A percentile compares a stretch with the other conserved stretches of the same genome.
phyloP scores from a whole-genome alignment of 306 rosid species.

The Acacia melanoxylon region DNA sequence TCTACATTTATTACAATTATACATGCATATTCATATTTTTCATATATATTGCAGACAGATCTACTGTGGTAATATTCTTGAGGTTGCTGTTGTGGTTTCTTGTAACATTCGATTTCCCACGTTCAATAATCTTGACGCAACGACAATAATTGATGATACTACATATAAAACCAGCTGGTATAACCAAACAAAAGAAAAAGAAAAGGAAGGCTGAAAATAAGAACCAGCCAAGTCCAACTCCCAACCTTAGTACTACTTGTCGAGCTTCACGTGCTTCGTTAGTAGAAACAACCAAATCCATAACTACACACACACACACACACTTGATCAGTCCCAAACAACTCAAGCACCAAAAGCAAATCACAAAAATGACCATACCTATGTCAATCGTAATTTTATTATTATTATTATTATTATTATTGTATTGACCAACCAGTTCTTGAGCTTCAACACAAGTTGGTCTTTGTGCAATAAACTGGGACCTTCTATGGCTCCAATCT shows the following conservation, averaged over 20 bases:
- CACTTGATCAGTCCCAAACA: not conserved
- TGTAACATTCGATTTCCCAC: not conserved
- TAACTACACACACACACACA: not conserved
- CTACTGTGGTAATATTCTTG: not conserved
- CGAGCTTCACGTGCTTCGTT: not conserved
- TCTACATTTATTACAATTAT: too few relatives aligned
- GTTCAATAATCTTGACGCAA: not conserved
- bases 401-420: not conserved
- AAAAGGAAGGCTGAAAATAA: not conserved
- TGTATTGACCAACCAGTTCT: not conserved
- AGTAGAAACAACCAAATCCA: not conserved
- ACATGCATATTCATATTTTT: too few relatives aligned
- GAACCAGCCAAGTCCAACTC: not conserved
- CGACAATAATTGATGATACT: not conserved
- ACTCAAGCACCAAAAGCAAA: not conserved
- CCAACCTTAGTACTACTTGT: not conserved
- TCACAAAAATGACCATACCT: not conserved
- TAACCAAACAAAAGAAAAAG: not conserved
- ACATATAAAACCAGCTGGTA: not conserved
- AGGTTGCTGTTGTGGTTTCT: not conserved
- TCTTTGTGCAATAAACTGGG: not conserved
- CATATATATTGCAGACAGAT: not conserved
- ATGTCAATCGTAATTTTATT: not conserved
- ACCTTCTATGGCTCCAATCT: not conserved
- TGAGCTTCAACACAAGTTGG: not conserved